Evolutionary conservation across 768 basidiomycete species (phyloP).

Genomic region (Pulveroboletus sp.): DNA sequence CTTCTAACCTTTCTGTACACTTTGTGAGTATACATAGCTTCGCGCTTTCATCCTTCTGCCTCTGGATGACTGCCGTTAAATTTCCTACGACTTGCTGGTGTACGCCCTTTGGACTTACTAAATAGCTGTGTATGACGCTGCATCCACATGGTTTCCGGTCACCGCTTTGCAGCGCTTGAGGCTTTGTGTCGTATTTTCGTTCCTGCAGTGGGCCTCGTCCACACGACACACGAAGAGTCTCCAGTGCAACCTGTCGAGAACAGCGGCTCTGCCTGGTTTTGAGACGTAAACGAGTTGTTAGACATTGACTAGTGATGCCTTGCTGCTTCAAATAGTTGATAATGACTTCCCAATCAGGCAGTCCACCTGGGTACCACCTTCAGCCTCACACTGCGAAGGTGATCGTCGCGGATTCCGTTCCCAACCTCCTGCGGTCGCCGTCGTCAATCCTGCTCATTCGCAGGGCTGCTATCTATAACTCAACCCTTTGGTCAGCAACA

Average conservation of each 20-base stretch:
- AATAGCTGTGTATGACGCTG: slow-evolving; percentile 4
- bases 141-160: background rate
- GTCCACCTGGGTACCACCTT: slow-evolving; percentile 13
- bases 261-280: background rate
- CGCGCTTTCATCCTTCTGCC: background rate
- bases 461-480: slow-evolving; percentile 2
- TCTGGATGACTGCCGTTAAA: background rate
- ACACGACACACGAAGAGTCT: too few relatives aligned
- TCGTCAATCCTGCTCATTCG: slow-evolving; percentile 5
- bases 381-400: slow-evolving; percentile 18
- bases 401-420: slow-evolving; percentile 29
- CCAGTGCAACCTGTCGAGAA: background rate
- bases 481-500: slow-evolving; percentile 1
- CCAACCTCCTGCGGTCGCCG: slow-evolving; percentile 12
- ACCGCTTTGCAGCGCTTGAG: background rate
- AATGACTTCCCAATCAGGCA: slow-evolving; percentile 26
- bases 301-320: background rate
- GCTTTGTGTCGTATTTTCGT: background rate
- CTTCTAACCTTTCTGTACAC: slow-evolving; percentile 4
- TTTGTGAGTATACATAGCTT: slow-evolving; percentile 11
- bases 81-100: background rate
- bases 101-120: slow-evolving; percentile 5
- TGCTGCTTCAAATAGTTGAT: slow-evolving; percentile 7
- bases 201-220: background rate
- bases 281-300: background rate